A percentile compares a stretch with the other conserved stretches of the same genome.
Conservation (phyloP, 202 grass and related monocot genomes). For the Carex arenaria region DNA sequence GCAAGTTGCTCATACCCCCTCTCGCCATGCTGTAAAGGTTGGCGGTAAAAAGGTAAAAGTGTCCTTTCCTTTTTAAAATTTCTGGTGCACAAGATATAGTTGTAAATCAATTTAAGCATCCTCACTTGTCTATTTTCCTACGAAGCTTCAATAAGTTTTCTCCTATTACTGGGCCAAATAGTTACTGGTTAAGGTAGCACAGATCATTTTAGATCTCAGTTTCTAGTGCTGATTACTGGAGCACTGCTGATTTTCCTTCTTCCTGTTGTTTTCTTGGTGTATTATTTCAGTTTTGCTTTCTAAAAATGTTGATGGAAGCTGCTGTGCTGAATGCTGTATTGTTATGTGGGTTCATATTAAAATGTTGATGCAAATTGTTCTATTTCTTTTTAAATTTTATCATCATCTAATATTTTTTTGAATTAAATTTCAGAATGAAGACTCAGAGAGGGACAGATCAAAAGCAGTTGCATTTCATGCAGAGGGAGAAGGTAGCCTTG, state of each 20-base stretch:
- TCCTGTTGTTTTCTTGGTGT: not conserved
- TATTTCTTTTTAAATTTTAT: not conserved
- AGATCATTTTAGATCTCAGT: not conserved
- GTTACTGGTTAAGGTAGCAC: not conserved
- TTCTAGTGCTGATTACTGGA: not conserved
- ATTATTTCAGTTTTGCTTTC: not conserved
- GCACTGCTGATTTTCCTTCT: not conserved
- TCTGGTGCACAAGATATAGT: not conserved
- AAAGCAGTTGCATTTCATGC: constrained; percentile 60
- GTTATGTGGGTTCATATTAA: not conserved
- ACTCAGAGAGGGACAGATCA: constrained; percentile 80
- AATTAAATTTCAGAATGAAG: constrained; percentile 52
- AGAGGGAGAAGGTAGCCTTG: constrained; percentile 67
- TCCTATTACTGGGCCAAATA: not conserved
- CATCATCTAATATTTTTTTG: not conserved
- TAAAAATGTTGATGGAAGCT: not conserved
- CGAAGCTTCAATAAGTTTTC: not conserved
- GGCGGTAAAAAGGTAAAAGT: constrained; percentile 59
- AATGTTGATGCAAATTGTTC: not conserved
- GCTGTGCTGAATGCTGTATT: not conserved
- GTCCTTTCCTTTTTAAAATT: not conserved
- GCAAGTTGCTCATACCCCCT: constrained; percentile 67
- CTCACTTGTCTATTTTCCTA: not conserved
- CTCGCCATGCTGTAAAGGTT: constrained; percentile 62
- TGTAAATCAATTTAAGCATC: not conserved